phyloP scores from a whole-genome alignment of 345 rosid genomes.

The Murraya koenigii region DNA sequence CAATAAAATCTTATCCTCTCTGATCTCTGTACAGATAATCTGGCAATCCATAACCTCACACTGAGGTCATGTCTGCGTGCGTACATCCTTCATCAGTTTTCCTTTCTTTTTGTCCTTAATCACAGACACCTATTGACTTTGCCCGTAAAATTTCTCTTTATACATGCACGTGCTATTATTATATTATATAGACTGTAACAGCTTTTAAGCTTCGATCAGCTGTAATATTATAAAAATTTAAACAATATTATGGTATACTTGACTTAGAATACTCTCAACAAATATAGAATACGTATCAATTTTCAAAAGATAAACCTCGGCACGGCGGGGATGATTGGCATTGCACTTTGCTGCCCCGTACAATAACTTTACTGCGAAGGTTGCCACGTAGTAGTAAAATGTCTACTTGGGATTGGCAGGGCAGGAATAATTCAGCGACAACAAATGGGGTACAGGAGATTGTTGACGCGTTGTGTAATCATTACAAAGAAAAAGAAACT shows the following conservation, averaged over 20 bases:
- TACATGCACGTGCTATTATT: background rate
- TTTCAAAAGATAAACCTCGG: too few relatives aligned
- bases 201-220: too few relatives aligned
- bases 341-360: background rate
- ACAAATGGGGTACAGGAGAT: background rate
- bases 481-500: background rate
- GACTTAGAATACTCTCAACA: too few relatives aligned
- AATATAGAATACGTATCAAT: too few relatives aligned
- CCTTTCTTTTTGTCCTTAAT: too few relatives aligned
- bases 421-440: background rate
- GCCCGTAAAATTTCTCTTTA: background rate
- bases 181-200: too few relatives aligned
- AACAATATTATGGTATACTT: too few relatives aligned
- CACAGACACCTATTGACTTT: background rate
- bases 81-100: too few relatives aligned
- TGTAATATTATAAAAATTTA: too few relatives aligned
- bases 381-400: background rate
- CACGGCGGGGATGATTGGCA: background rate
- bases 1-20: slow-evolving; percentile 25
- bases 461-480: background rate
- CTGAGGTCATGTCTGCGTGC: background rate
- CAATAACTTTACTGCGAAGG: background rate
- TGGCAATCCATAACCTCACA: background rate
- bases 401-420: background rate
- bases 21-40: background rate